Evolutionary conservation across 305 asterid genomes (phyloP), one percentile per base, ranked within the genome.

Genomic region (Stenogyne calaminthoides): DNA sequence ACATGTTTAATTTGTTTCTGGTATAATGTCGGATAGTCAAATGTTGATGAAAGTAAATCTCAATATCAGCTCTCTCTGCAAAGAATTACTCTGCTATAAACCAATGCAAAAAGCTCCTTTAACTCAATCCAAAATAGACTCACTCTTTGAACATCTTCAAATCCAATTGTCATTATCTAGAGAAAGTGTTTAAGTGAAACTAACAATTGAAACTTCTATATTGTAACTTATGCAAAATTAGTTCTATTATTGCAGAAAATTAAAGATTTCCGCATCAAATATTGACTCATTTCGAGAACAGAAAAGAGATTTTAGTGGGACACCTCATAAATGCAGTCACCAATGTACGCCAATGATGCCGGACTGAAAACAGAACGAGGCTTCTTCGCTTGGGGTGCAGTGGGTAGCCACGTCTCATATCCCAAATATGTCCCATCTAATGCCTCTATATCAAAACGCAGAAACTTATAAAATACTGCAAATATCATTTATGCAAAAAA

Each of bases 261-360:
- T 47, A 56, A 44, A 63, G 46, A 22, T 39, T 27, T 25, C 15
- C 64, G 64, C 64, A 69, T 67, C 69, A 56, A 49, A 55, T 18
- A 51, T 55, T 70, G 44, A 10, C 42, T 56, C 36, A 22, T 57
- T 29, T 55, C 5, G 8, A 19, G 22, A 65, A 59, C n/a, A 60
- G 11, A 36, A 9, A n/a, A 56, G n/a, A 40, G 44, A 15, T 25
- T 7, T 14, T 15, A 7, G 39, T 15, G 40, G 40, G 62, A 15
- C 22, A 90, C 97, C 97, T 91, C 99, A 9, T 87, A 91, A 73
- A 94, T 88, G 84, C 99, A 82, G 82, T 94, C 97, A 63, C 97
- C 97, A 64, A 94, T 78, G 62, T 91, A 94, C 79, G 99, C 99
- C 64, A 91, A 84, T 16, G 96, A 83, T n/a, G 95, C 97, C 0